Conservation (phyloP, 106 monocot species). For the Posidonia australis region DNA sequence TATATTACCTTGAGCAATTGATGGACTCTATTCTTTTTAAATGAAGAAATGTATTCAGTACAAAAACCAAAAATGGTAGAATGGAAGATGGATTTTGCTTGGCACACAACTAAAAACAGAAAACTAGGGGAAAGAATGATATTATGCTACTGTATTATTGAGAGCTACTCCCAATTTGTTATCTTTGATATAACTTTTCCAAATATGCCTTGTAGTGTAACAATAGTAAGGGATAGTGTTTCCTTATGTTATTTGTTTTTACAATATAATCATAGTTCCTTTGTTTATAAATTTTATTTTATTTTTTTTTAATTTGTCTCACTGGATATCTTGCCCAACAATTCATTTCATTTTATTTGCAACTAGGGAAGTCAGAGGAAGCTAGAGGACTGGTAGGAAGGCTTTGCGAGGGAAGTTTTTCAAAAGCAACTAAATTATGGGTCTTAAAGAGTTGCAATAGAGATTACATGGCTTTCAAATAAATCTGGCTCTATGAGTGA, state of each 20-base stretch:
- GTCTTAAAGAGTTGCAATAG: slow-evolving; percentile 18
- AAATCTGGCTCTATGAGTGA: slow-evolving; percentile 1
- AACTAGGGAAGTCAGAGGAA: slow-evolving; percentile 12
- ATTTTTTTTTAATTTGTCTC: no score
- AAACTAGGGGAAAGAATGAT: background rate
- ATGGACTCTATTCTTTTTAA: no score
- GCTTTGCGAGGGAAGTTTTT: slow-evolving; percentile 11
- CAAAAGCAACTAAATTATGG: slow-evolving; percentile 13
- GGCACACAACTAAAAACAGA: background rate
- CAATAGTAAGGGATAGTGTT: no score
- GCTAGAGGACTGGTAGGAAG: slow-evolving; percentile 10
- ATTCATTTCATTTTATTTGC: slow-evolving; percentile 10
- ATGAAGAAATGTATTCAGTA: no score
- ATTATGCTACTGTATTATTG: background rate
- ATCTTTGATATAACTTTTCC: background rate
- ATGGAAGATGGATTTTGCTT: background rate
- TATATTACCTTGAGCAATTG: no score
- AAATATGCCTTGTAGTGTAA: slow-evolving; percentile 44
- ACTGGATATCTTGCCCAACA: slow-evolving; percentile 21
- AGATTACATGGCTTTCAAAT: slow-evolving; percentile 8
- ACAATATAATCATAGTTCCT: no score
- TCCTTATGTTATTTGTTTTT: no score
- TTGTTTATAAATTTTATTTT: no score
- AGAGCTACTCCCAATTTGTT: background rate
- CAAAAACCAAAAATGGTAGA: no score